Conservation (phyloP, 179 eudicot species). For the Amaranthus tricolor region DNA sequence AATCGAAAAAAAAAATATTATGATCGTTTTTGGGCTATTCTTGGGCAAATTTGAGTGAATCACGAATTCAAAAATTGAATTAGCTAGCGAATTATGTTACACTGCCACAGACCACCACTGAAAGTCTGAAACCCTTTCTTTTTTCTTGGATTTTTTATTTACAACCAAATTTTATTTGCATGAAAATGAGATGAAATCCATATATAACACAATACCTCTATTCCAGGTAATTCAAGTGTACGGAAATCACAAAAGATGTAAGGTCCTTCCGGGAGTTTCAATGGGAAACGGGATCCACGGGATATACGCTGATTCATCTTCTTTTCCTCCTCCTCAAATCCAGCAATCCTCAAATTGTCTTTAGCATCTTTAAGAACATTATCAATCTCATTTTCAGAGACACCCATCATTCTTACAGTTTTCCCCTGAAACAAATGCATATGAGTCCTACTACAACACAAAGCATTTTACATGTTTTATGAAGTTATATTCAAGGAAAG, state of each 20-base stretch:
- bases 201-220: conserved; percentile 44
- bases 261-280: conserved; percentile 80
- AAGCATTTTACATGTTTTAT: not conserved
- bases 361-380: conserved; percentile 57
- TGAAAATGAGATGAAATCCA: not conserved
- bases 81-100: too few species aligned
- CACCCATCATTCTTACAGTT: conserved; percentile 87
- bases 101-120: not conserved
- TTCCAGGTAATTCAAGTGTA: conserved; percentile 80
- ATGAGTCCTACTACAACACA: not conserved
- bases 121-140: not conserved
- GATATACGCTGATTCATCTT: conserved; percentile 60
- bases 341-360: conserved; percentile 73
- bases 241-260: conserved; percentile 81
- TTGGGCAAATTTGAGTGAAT: too few species aligned
- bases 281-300: conserved; percentile 30
- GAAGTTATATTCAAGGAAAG: not conserved
- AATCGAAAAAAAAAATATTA: too few species aligned
- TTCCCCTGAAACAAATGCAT: conserved; percentile 49
- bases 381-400: conserved; percentile 67
- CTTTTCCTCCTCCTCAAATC: conserved; percentile 92
- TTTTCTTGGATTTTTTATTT: not conserved
- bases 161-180: not conserved
- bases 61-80: too few species aligned
- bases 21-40: too few species aligned